Evolutionary conservation across 1,284 basidiomycete genomes (phyloP), one percentile per base, ranked within the genome.

Genomic region (Austropuccinia psidii): DNA sequence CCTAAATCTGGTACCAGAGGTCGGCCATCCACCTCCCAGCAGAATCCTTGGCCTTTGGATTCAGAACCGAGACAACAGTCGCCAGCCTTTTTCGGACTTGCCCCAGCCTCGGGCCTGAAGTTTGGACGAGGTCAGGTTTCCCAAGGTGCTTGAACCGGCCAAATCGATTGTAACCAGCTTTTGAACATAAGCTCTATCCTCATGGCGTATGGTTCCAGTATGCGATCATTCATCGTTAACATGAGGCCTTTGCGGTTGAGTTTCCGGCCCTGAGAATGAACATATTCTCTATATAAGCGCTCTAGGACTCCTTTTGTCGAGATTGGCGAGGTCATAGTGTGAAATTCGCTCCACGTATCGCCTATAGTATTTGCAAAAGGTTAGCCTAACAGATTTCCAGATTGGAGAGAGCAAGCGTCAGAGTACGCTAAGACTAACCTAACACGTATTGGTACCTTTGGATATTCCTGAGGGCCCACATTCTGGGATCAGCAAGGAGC

Each of bases 391-490:
- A 21, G 21, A 55, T 24, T 24, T 52, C 27, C 19, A 7, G 5
- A 31, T 13, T 4, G 19, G 35, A 4, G 19, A 6, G 9, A 4
- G 33, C 7, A 19, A 60, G 21, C 21, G 21, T 35, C 8, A 8
- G 17, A 4, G n/a, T n/a, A n/a, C n/a, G n/a, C n/a, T 6, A 17
- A 33, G 1, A 50, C 24, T 13, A 19, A 72, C 69, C 69, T 15
- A 72, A 24, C 13, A 72, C 69, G 55, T 72, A 72, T 62, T 62
- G 57, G 41, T 72, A 72, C n/a, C 57, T 60, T 37, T 72, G 55
- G 3, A 72, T 37, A 39, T 55, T 67, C n/a, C 50, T 27, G n/a
- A 54, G 4, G 4, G 65, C 65, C 65, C 47, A 54, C 15, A 52
- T 52, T 3, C 65, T 43, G 2, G 49, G 65, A 27, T 67, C 50